A percentile compares a stretch with the other conserved stretches of the same genome.
Conservation (phyloP, 805 yeast species). For the Candida insectorum region DNA sequence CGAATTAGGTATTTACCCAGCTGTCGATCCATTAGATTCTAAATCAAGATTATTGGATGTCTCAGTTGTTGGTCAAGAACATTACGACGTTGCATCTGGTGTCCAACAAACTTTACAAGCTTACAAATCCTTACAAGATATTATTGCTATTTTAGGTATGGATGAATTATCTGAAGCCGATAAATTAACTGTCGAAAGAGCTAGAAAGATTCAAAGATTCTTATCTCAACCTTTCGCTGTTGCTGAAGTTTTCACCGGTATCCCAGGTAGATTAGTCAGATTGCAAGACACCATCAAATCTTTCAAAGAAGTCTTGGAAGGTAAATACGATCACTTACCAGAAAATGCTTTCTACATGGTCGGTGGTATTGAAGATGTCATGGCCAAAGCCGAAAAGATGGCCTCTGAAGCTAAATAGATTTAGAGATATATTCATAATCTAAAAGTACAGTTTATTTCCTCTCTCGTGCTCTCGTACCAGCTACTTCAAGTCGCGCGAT, state of each 20-base stretch:
- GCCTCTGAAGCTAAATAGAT: conserved; percentile 71
- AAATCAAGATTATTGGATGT: conserved; percentile 98
- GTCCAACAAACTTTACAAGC: conserved; percentile 99
- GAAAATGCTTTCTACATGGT: conserved; percentile 99
- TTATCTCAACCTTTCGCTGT: conserved; percentile 99
- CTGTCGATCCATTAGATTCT: conserved; percentile 99
- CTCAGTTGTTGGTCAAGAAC: conserved; percentile 97
- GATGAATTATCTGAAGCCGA: conserved; percentile 99
- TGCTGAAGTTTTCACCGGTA: conserved; percentile 99
- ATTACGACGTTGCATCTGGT: conserved; percentile 88
- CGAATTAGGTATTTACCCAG: conserved; percentile 99
- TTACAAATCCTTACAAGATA: conserved; percentile 99
- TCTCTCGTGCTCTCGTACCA: background rate
- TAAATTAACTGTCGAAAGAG: conserved; percentile 99
- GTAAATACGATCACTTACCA: conserved; percentile 98
- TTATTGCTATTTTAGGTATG: conserved; percentile 99
- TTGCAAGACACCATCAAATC: conserved; percentile 91
- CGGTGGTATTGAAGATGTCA: conserved; percentile 98
- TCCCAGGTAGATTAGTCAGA: conserved; percentile 95
- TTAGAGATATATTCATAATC: background rate
- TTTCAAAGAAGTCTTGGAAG: conserved; percentile 95
- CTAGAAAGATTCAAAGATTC: conserved; percentile 99
- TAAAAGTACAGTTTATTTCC: conserved; percentile 1
- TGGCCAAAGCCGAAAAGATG: conserved; percentile 98
- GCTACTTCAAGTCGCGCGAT: background rate